Percentiles rank a stretch among this genome's conserved stretches.
Evolutionary conservation across 352 stramenopile species (phyloP).

Genomic region (Phytophthora sp.): DNA sequence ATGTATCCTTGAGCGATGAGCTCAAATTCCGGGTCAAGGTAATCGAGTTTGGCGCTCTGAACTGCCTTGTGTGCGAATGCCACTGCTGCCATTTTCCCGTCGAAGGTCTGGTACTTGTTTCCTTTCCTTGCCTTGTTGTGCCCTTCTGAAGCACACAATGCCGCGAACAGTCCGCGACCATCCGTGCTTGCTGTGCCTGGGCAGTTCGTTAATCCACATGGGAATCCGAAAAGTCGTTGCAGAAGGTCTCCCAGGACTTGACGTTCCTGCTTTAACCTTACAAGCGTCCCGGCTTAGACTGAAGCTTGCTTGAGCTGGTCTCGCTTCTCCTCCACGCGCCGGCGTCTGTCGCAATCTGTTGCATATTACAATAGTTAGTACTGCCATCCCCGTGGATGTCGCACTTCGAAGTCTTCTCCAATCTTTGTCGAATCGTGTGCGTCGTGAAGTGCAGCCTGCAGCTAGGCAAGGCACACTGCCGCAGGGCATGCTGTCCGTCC

Average conservation of each 20-base stretch:
- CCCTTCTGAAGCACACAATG: background rate
- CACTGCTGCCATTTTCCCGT: constrained; percentile 29
- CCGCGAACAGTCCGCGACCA: background rate
- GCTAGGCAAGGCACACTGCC: background rate
- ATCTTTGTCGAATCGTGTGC: background rate
- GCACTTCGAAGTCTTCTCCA: background rate
- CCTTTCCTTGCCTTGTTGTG: background rate
- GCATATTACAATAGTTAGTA: background rate
- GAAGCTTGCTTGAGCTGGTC: constrained; percentile 1
- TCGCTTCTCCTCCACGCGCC: background rate
- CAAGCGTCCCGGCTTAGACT: background rate
- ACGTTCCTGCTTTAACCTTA: background rate
- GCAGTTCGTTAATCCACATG: background rate
- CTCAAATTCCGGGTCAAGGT: constrained; percentile 38
- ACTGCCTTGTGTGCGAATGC: constrained; percentile 29
- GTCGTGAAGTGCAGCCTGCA: background rate
- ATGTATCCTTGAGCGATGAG: constrained; percentile 38
- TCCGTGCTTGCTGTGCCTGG: background rate
- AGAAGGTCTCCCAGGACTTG: background rate
- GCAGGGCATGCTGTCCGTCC: background rate
- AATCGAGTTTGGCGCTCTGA: constrained; percentile 36
- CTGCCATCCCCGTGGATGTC: background rate
- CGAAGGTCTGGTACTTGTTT: background rate
- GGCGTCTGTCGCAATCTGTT: background rate
- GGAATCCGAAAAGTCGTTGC: background rate